phyloP scores from a whole-genome alignment of 345 rosid species.

The Hibiscus trionum region DNA sequence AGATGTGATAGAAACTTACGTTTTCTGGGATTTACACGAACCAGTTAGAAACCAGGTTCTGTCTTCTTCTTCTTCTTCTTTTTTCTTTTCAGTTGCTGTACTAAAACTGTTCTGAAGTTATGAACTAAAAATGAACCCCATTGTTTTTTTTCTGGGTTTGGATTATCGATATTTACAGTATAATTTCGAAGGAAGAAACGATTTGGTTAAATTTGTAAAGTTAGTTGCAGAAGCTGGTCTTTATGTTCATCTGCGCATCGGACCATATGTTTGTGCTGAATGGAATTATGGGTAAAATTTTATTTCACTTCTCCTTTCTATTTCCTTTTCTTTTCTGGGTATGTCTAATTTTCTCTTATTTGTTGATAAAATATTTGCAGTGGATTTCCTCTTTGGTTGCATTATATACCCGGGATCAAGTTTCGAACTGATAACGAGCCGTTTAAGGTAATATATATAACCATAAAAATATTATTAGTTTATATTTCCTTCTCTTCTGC shows the following conservation, averaged over 20 bases:
- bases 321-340: not conserved
- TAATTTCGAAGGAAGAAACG: conserved; percentile 84
- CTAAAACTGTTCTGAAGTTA: not conserved
- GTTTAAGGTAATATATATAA: conserved; percentile 51
- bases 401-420: conserved; percentile 76
- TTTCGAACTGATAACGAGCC: conserved; percentile 84
- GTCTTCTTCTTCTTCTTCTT: not conserved
- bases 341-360: not conserved
- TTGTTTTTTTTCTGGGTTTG: not conserved
- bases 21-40: conserved; percentile 85
- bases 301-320: not conserved
- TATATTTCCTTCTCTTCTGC: not conserved
- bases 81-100: conserved; percentile 8
- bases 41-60: conserved; percentile 74
- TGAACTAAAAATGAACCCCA: not conserved
- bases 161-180: conserved; percentile 34
- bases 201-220: conserved; percentile 77
- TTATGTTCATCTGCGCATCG: conserved; percentile 85
- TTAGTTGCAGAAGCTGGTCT: conserved; percentile 79
- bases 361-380: conserved; percentile 26
- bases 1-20: conserved; percentile 85
- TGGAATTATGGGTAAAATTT: conserved; percentile 85
- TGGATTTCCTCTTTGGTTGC: conserved; percentile 94
- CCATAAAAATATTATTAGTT: not conserved
- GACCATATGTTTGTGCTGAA: conserved; percentile 94